phyloP scores from a whole-genome alignment of 202 grass and related monocot species.

The Saccharum hybrid region DNA sequence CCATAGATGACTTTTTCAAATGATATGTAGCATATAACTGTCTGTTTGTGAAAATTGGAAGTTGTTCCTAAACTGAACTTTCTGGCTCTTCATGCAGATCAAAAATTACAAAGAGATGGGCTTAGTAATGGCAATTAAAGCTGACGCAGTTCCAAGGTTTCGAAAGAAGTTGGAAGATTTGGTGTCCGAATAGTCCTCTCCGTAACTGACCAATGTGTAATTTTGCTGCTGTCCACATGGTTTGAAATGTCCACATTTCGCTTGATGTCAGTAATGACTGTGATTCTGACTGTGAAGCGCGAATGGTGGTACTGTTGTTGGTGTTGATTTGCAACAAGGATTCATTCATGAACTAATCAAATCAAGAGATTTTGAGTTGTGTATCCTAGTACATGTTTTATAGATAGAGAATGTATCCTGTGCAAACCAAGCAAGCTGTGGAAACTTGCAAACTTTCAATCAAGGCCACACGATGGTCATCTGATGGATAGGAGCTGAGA shows the following conservation, averaged over 20 bases:
- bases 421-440: too few relatives aligned
- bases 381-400: background rate
- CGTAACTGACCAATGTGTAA: slow-evolving; percentile 5
- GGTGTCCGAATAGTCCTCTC: slow-evolving; percentile 39
- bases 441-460: too few relatives aligned
- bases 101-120: slow-evolving; percentile 87
- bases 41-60: background rate
- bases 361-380: slow-evolving; percentile 7
- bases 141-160: slow-evolving; percentile 64
- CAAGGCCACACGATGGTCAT: too few relatives aligned
- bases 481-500: too few relatives aligned
- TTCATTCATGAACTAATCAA: background rate
- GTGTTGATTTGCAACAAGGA: background rate
- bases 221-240: slow-evolving; percentile 38
- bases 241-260: slow-evolving; percentile 23
- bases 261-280: background rate
- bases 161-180: slow-evolving; percentile 56
- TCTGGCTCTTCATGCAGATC: slow-evolving; percentile 49
- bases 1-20: background rate
- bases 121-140: slow-evolving; percentile 67
- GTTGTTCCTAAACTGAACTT: background rate
- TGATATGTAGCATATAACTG: background rate
- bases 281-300: background rate
- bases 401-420: background rate
- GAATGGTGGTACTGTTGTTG: background rate